These are phyloP conservation scores for Ophiocordyceps unilateralis DNA, from an alignment of 2,329 filamentous ascomycete species.

Conservation along the genomic window DNA sequence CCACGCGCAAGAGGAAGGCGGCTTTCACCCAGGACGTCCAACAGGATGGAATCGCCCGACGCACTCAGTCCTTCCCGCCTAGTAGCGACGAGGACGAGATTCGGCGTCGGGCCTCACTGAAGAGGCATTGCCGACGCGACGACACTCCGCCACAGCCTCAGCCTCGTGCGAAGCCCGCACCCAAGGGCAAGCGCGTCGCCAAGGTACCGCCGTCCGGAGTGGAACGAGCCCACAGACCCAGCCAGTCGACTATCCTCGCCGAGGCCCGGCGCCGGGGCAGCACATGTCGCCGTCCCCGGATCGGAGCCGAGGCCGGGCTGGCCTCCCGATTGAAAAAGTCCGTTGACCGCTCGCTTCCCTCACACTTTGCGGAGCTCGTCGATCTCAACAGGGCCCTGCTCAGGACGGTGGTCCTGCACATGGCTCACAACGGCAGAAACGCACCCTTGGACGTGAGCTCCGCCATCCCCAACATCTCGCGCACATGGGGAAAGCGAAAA, in stretches of 20 bases:
- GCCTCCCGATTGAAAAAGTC: constrained; percentile 1
- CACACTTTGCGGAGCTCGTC: constrained; percentile 40
- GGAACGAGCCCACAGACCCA: constrained; percentile 13
- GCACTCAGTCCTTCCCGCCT: constrained; percentile 15
- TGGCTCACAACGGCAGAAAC: constrained; percentile 47
- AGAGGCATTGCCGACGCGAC: constrained; percentile 13
- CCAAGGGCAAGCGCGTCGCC: constrained; percentile 15
- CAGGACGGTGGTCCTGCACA: constrained; percentile 49
- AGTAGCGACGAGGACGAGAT: constrained; percentile 15
- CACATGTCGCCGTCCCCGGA: neutral
- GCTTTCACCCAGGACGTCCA: constrained; percentile 9
- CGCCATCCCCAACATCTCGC: constrained; percentile 44
- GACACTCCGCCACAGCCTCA: constrained; percentile 5
- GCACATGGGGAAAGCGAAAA: constrained; percentile 54
- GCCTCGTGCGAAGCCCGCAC: neutral
- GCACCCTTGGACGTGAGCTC: constrained; percentile 45
- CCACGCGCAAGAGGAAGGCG: constrained; percentile 22
- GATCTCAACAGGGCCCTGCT: constrained; percentile 50
- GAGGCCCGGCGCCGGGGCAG: constrained; percentile 8
- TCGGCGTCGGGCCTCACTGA: constrained; percentile 3
- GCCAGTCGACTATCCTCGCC: constrained; percentile 13
- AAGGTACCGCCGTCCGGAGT: constrained; percentile 12
- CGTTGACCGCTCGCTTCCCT: constrained; percentile 20
- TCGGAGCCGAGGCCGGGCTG: neutral
- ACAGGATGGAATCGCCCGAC: constrained; percentile 8